Evolutionary conservation across 345 rosid genomes (phyloP), one percentile per base, ranked within the genome.

Genomic region (Salix viminalis): DNA sequence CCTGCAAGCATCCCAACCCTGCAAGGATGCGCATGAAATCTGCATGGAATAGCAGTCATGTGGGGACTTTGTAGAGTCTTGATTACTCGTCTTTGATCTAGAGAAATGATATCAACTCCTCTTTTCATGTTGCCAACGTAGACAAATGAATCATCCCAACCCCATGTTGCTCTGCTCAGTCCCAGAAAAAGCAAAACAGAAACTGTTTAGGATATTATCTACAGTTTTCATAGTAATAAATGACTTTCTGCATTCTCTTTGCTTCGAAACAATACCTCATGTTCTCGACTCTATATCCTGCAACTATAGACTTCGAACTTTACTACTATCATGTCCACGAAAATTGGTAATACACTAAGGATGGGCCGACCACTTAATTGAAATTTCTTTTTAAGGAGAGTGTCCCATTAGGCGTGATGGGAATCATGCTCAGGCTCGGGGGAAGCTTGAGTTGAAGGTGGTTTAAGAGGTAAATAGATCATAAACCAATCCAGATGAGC

Each of bases 121-220:
- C 85, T 86, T 61, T 79, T 82, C 86, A 84, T 74, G 65, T 88
- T 91, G 71, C 92, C 99, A 0, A 89, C 79, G 86, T 84, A 93
- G 73, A 95, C 30, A 71, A 72, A 76, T 23, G 93, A 86, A 83
- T 93, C 99, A 79, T 91, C 96, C 99, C 99, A 95, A 7, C 97
- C 99, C 97, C 97, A 93, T 41, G 85, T 85, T 39, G 88, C 94
- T 83, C 95, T 92, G 89, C 14, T 42, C 46, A 71, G 50, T 28
- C 56, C 61, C 48, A 15, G 56, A 65, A 65, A 74, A 41, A 58
- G 60, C 61, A 70, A 36, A 6, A 62, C n/a, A 12, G 23, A 26
- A 15, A 28, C 56, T 14, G 58, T 76, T 41, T 23, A 15, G 6
- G 36, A 34, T 66, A 23, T 8, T 52, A 5, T 36, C 37, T 37